Percentiles rank a stretch among this genome's conserved stretches.
Conservation (phyloP, 257 asterid species). For the Catharanthus roseus region DNA sequence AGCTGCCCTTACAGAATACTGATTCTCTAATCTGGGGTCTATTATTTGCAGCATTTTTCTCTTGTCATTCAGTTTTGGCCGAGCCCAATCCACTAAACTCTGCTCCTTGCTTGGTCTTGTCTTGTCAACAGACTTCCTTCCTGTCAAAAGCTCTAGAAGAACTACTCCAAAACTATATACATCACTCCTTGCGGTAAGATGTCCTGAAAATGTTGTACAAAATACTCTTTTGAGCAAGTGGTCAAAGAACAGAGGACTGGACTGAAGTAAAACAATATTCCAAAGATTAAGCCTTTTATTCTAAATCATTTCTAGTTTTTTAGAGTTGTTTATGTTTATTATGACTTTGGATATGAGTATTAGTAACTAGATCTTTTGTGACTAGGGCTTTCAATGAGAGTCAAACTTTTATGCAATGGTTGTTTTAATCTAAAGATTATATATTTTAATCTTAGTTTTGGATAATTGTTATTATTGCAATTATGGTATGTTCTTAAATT, state of each 20-base stretch:
- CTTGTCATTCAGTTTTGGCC: constrained; percentile 91
- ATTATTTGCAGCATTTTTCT: constrained; percentile 92
- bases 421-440: too few relatives aligned
- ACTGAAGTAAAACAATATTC: not conserved
- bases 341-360: too few relatives aligned
- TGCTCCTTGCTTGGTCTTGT: constrained; percentile 98
- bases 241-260: not conserved
- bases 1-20: constrained; percentile 91
- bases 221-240: not conserved
- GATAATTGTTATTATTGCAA: too few relatives aligned
- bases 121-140: constrained; percentile 97
- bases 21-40: constrained; percentile 85
- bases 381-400: too few relatives aligned
- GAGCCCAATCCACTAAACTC: constrained; percentile 97
- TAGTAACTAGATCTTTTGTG: too few relatives aligned
- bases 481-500: too few relatives aligned
- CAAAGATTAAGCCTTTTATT: not conserved
- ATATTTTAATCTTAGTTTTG: too few relatives aligned
- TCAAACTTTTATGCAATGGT: too few relatives aligned
- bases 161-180: constrained; percentile 99
- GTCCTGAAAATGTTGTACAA: constrained; percentile 55
- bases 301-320: not conserved
- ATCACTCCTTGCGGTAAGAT: constrained; percentile 97
- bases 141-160: constrained; percentile 91
- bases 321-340: too few relatives aligned